These are phyloP conservation scores for Pseudopithomyces maydicus DNA, from an alignment of 2,329 filamentous ascomycete species.

Conservation along the genomic window DNA sequence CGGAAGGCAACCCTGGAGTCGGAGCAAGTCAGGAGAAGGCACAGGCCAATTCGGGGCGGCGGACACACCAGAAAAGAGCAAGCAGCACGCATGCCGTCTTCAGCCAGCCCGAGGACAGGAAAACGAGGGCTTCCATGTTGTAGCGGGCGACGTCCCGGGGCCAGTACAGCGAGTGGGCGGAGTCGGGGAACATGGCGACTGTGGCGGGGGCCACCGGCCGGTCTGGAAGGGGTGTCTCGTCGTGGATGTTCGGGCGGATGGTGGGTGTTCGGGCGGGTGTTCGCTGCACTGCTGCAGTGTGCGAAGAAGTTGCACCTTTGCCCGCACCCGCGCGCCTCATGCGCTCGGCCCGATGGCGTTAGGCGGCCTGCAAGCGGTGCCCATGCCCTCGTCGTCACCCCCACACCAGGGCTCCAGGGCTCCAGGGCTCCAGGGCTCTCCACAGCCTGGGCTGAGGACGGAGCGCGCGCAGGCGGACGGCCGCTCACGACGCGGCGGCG, in stretches of 20 bases:
- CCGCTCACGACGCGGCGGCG: neutral
- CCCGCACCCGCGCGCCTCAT: neutral
- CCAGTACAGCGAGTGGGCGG: constrained; percentile 39
- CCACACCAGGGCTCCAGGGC: neutral
- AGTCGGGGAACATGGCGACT: constrained; percentile 39
- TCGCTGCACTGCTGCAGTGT: no score
- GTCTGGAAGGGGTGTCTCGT: neutral
- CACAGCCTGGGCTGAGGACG: neutral
- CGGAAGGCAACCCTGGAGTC: constrained; percentile 77
- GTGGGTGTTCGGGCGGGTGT: neutral
- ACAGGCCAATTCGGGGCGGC: neutral
- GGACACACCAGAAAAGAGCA: constrained; percentile 42
- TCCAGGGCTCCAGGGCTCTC: neutral
- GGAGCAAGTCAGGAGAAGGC: neutral
- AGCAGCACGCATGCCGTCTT: constrained; percentile 40
- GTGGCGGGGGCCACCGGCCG: constrained; percentile 17
- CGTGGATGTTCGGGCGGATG: neutral
- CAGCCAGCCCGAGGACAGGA: constrained; percentile 42
- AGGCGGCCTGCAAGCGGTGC: neutral
- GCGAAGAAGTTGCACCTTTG: neutral
- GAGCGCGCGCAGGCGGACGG: neutral
- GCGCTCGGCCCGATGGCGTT: constrained; percentile 14
- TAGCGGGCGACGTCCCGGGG: constrained; percentile 39
- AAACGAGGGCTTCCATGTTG: constrained; percentile 42
- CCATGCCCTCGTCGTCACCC: neutral